These are phyloP conservation scores for Abrus pulchellus DNA, from an alignment of 306 rosid genomes.

Conservation along the genomic window DNA sequence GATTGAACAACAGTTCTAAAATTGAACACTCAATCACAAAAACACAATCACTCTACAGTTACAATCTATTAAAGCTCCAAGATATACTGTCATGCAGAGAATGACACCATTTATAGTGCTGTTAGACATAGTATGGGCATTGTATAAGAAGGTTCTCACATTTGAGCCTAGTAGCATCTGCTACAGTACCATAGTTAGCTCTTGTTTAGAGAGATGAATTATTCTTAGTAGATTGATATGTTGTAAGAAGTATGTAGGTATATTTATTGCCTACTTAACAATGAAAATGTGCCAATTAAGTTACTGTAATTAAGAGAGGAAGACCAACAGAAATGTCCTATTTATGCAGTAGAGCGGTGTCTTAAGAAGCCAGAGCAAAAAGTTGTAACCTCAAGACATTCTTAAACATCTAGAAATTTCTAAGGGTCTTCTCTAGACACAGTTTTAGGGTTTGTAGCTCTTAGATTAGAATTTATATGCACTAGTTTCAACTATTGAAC, in stretches of 20 bases:
- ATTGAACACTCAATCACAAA: not conserved
- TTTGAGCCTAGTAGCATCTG: not conserved
- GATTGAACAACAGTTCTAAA: not conserved
- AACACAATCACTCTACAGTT: not conserved
- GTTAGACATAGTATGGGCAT: not conserved
- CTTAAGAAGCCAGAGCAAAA: conserved; percentile 1
- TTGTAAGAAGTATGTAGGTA: conserved; percentile 6
- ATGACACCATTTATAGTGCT: not conserved
- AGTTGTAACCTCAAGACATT: not conserved
- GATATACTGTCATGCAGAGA: not conserved
- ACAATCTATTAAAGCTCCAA: not conserved
- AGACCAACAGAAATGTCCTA: not conserved
- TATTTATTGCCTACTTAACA: conserved; percentile 1
- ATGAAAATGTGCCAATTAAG: not conserved
- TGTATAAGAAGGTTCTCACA: not conserved
- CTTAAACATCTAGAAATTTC: not conserved
- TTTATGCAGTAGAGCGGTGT: conserved; percentile 1
- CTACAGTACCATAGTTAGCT: not conserved
- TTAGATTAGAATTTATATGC: not conserved
- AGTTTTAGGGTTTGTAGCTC: not conserved
- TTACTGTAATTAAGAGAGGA: not conserved
- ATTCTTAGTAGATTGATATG: not conserved
- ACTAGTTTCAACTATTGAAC: not conserved
- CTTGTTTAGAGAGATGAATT: conserved; percentile 18
- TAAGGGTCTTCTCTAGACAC: not conserved